Evolutionary conservation across 768 basidiomycete genomes (phyloP).

Genomic region (Cubamyces sp.): DNA sequence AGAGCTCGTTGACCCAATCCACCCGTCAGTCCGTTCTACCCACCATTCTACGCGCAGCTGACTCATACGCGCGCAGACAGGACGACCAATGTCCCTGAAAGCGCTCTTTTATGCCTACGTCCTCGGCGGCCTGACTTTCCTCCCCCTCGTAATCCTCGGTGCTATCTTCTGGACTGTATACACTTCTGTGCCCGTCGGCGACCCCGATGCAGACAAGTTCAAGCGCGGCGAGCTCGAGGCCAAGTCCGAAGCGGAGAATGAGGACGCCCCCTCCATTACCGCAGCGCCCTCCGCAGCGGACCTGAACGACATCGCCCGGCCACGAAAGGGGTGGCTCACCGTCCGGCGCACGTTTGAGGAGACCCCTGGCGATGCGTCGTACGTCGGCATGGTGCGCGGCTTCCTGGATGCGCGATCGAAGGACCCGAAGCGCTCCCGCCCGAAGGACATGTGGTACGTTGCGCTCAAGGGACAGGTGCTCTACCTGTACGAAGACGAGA

Average conservation of each 20-base stretch:
- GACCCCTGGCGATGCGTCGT: conserved; percentile 60
- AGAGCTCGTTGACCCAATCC: conserved; percentile 17
- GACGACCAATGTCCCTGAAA: conserved; percentile 60
- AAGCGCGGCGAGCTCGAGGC: conserved; percentile 31
- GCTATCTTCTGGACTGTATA: conserved; percentile 69
- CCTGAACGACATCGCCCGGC: conserved; percentile 60
- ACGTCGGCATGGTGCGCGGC: conserved; percentile 78
- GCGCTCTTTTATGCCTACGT: conserved; percentile 83
- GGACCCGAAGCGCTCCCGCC: conserved; percentile 80
- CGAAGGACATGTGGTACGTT: conserved; percentile 93
- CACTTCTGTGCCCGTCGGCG: conserved; percentile 82
- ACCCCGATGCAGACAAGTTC: conserved; percentile 47
- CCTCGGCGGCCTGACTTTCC: conserved; percentile 87
- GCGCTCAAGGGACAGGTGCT: conserved; percentile 90
- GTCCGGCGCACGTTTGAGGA: conserved; percentile 82
- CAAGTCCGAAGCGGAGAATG: conserved; percentile 29
- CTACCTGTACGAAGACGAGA: conserved; percentile 93
- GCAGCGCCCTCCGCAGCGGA: conserved; percentile 35
- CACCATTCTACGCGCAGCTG: background rate
- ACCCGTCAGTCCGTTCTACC: conserved; percentile 3
- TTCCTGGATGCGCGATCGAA: conserved; percentile 83
- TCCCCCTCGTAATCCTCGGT: conserved; percentile 72
- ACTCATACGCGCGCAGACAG: conserved; percentile 10
- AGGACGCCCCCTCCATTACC: conserved; percentile 37
- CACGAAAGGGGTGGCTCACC: conserved; percentile 83